Percentiles rank a stretch among this genome's conserved stretches.
Conservation (phyloP, 768 basidiomycete species). For the Austroboletus festivus region DNA sequence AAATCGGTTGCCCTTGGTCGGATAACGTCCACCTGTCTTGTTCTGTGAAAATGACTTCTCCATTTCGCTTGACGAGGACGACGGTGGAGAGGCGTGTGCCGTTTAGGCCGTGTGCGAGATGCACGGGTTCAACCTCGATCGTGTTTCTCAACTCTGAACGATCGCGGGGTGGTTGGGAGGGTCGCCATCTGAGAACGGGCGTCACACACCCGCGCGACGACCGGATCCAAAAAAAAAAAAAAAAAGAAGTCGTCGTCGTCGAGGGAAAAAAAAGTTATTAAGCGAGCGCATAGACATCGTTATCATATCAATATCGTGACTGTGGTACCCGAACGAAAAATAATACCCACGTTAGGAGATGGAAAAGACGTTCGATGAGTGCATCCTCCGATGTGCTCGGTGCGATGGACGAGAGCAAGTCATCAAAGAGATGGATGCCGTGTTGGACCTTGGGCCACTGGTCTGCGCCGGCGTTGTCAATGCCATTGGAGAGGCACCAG, state of each 20-base stretch:
- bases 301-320: background rate
- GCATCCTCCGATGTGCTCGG: slow-evolving; percentile 44
- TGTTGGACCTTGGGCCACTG: slow-evolving; percentile 74
- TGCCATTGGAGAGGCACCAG: slow-evolving; percentile 72
- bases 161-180: slow-evolving; percentile 40
- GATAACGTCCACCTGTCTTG: slow-evolving; percentile 61
- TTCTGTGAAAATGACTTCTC: slow-evolving; percentile 66
- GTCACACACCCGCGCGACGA: background rate
- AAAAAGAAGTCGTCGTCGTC: too few species aligned
- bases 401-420: slow-evolving; percentile 38
- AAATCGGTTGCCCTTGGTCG: slow-evolving; percentile 37
- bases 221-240: too few species aligned
- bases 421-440: slow-evolving; percentile 48
- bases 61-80: slow-evolving; percentile 58
- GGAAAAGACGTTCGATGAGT: slow-evolving; percentile 58
- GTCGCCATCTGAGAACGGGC: slow-evolving; percentile 20
- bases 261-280: background rate
- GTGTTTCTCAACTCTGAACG: slow-evolving; percentile 59
- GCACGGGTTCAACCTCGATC: slow-evolving; percentile 59
- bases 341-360: slow-evolving; percentile 67
- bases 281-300: slow-evolving; percentile 4
- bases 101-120: slow-evolving; percentile 35
- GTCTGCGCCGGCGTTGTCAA: slow-evolving; percentile 58
- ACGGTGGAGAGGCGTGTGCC: slow-evolving; percentile 76
- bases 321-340: too few species aligned